phyloP scores from a whole-genome alignment of 2,329 filamentous ascomycete species.

The Aspergillus chevalieri region DNA sequence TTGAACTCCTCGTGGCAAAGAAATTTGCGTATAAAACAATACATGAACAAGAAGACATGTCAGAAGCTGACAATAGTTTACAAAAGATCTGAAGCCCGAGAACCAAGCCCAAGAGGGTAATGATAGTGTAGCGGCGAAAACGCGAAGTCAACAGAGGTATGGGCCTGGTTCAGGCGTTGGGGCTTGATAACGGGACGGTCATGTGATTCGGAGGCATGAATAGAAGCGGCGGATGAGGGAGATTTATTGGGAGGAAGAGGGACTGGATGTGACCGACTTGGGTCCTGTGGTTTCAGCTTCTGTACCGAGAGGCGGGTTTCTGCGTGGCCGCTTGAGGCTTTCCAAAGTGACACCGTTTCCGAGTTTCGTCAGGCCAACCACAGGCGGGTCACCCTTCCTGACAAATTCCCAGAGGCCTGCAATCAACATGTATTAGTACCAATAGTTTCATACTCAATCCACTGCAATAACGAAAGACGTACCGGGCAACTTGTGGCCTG shows the following conservation, averaged over 20 bases:
- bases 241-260: conserved; percentile 31
- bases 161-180: conserved; percentile 51
- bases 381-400: conserved; percentile 78
- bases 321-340: conserved; percentile 72
- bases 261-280: conserved; percentile 30
- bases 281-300: conserved; percentile 23
- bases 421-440: conserved; percentile 13
- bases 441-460: background rate
- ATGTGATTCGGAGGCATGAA: conserved; percentile 5
- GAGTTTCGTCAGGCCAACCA: conserved; percentile 90
- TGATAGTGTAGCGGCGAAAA: conserved; percentile 33
- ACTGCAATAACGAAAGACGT: conserved; percentile 29
- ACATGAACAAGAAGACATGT: conserved; percentile 12
- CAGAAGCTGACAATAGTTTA: conserved; percentile 37
- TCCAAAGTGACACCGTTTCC: conserved; percentile 73
- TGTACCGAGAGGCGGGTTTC: conserved; percentile 49
- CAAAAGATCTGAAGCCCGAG: conserved; percentile 31
- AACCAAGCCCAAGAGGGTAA: conserved; percentile 31
- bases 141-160: conserved; percentile 49
- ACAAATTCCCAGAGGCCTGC: conserved; percentile 74
- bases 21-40: conserved; percentile 12
- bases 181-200: conserved; percentile 32
- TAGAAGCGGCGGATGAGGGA: conserved; percentile 5
- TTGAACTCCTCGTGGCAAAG: conserved; percentile 23
- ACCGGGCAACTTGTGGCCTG: conserved; percentile 92